A percentile compares a stretch with the other conserved stretches of the same genome.
These are phyloP conservation scores for Sphaerulina vaccinii DNA, from an alignment of 2,329 filamentous ascomycete species.

Conservation along the genomic window DNA sequence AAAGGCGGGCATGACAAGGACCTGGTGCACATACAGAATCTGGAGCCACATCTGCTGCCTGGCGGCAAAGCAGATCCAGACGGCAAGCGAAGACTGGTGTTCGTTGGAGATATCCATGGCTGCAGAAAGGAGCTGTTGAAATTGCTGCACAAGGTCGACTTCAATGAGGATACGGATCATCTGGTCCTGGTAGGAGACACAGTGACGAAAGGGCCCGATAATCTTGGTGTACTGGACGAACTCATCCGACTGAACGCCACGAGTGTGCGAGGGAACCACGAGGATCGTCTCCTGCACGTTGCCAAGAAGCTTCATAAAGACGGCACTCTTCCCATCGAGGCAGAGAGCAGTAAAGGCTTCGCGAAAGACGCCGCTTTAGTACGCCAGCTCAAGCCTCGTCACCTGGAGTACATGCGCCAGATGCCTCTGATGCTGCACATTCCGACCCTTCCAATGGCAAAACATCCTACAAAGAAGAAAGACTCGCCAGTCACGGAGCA, in stretches of 20 bases:
- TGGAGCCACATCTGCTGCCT: slow-evolving; percentile 44
- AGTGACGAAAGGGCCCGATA: slow-evolving; percentile 84
- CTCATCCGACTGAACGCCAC: slow-evolving; percentile 72
- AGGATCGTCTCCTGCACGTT: slow-evolving; percentile 73
- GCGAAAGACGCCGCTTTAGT: slow-evolving; percentile 33
- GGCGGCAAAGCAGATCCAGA: slow-evolving; percentile 36
- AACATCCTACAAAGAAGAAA: slow-evolving; percentile 15
- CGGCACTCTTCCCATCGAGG: slow-evolving; percentile 3
- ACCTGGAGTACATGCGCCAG: slow-evolving; percentile 35
- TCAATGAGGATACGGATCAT: slow-evolving; percentile 65
- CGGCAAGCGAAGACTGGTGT: slow-evolving; percentile 62
- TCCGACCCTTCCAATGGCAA: slow-evolving; percentile 32
- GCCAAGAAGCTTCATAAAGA: slow-evolving; percentile 23
- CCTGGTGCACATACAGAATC: slow-evolving; percentile 50
- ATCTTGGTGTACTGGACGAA: slow-evolving; percentile 70
- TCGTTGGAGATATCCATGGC: slow-evolving; percentile 92
- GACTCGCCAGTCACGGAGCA: slow-evolving; percentile 60
- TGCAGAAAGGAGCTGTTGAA: slow-evolving; percentile 64
- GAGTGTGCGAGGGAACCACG: slow-evolving; percentile 87
- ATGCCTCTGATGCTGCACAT: slow-evolving; percentile 41
- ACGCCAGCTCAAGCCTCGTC: slow-evolving; percentile 30
- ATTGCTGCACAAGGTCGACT: slow-evolving; percentile 67
- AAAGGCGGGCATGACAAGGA: slow-evolving; percentile 34
- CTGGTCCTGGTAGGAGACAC: slow-evolving; percentile 75
- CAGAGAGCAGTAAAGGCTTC: slow-evolving; percentile 26